Evolutionary conservation across 2,329 filamentous ascomycete species (phyloP), one percentile per base, ranked within the genome.

Genomic region (Botryosphaeria agaves): DNA sequence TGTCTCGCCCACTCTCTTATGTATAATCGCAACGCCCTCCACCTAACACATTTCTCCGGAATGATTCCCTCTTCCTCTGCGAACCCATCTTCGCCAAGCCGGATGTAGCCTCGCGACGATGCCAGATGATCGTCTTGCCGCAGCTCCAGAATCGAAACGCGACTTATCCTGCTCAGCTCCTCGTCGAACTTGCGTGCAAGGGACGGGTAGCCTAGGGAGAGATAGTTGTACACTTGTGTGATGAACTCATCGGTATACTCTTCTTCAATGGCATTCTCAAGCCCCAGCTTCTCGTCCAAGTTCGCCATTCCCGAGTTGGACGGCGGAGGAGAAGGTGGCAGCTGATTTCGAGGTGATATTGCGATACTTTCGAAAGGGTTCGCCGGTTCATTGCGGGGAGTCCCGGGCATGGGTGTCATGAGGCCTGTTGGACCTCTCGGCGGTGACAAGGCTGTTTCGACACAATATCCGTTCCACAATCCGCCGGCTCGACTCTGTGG

Each of bases 161-260:
- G 64, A 18, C 76, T 79, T 33, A 94, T 91, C 48, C 79, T 82
- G 41, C 75, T 72, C 14, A 95, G 62, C 57, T 95, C 87, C 7
- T 75, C 68, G 46, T 95, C 87, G 46, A 81, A 95, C 21, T 71
- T 67, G 14, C 77, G 72, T 7, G 85, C 87, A 44, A 84, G 72
- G 19, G 81, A 76, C 3, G 87, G 85, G 51, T 94, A 94, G 4
- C 87, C 87, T 4, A 95, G 66, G 0, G 83, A 92, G 11, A 95
- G 65, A 52, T 95, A 95, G 52, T 95, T 94, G 64, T 91, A 95
- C 5, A 95, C 85, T 53, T 95, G 87, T 0, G 85, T 93, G 33
- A 94, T 72, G 49, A 94, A 93, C 3, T 63, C 63, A 48, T 93
- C 82, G 36, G 76, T 64, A 44, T 89, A 92, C 51, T 93, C 84